These are phyloP conservation scores for Zhuliangozyma parablackwelliae DNA, from an alignment of 1,139 yeast species.

Conservation along the genomic window DNA sequence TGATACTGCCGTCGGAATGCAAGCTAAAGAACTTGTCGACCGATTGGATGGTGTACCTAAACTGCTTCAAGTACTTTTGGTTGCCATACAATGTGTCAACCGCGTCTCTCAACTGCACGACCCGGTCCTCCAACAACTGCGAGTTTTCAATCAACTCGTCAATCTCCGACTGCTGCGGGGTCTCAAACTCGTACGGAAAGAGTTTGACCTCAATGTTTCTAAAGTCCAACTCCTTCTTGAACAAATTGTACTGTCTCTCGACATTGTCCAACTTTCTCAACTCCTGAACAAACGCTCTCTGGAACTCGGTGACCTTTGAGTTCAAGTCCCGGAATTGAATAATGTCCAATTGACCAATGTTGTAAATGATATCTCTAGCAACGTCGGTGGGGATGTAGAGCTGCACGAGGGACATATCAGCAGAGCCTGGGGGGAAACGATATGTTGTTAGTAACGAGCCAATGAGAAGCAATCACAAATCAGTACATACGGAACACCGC, in stretches of 20 bases:
- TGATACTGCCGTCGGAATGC: slow-evolving; percentile 21
- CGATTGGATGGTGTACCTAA: slow-evolving; percentile 46
- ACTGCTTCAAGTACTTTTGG: slow-evolving; percentile 35
- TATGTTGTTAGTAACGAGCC: not conserved
- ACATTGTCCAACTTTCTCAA: slow-evolving; percentile 63
- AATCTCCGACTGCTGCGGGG: slow-evolving; percentile 57
- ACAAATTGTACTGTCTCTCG: slow-evolving; percentile 57
- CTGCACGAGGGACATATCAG: slow-evolving; percentile 76
- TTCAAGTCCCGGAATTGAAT: slow-evolving; percentile 71
- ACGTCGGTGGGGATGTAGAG: slow-evolving; percentile 70
- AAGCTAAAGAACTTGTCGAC: slow-evolving; percentile 59
- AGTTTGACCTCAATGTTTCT: slow-evolving; percentile 43
- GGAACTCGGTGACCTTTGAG: slow-evolving; percentile 63
- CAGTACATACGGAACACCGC: slow-evolving; percentile 60
- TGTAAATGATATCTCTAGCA: slow-evolving; percentile 59
- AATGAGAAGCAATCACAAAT: not conserved
- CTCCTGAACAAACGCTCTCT: slow-evolving; percentile 67
- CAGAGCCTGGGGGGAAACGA: slow-evolving; percentile 41
- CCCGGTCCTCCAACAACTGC: slow-evolving; percentile 43
- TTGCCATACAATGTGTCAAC: slow-evolving; percentile 30
- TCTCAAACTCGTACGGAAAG: slow-evolving; percentile 41
- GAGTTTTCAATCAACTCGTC: slow-evolving; percentile 73
- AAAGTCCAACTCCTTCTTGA: slow-evolving; percentile 45
- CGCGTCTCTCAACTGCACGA: slow-evolving; percentile 37
- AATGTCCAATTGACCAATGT: slow-evolving; percentile 59